A percentile compares a stretch with the other conserved stretches of the same genome.
These are phyloP conservation scores for Botryococcus braunii DNA, from an alignment of 163 green algal species.

Conservation along the genomic window DNA sequence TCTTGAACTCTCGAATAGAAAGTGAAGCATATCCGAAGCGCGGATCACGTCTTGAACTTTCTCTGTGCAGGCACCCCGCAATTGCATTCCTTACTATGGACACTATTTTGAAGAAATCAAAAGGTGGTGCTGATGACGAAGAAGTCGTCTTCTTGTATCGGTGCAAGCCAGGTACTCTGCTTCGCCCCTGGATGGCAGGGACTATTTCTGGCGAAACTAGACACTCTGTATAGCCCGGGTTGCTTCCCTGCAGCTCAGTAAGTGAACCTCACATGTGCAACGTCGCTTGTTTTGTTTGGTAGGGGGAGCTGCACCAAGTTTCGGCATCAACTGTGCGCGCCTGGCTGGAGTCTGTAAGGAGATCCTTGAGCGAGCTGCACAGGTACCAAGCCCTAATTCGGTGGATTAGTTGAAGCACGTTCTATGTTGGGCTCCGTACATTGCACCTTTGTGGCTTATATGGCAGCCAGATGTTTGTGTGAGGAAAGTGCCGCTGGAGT, in stretches of 20 bases:
- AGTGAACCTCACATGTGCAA: neutral
- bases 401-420: too few species aligned
- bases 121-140: neutral
- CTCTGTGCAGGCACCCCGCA: slow-evolving; percentile 18
- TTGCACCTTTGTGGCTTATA: too few species aligned
- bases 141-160: neutral
- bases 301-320: slow-evolving; percentile 52
- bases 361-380: slow-evolving; percentile 18
- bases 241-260: neutral
- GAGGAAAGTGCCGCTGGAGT: too few species aligned
- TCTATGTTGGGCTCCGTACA: too few species aligned
- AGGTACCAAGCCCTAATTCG: too few species aligned
- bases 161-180: neutral
- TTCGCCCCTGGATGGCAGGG: neutral
- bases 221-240: neutral
- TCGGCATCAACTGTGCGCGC: slow-evolving; percentile 54
- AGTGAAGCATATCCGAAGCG: too few species aligned
- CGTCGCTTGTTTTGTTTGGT: slow-evolving; percentile 1
- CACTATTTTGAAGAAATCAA: too few species aligned
- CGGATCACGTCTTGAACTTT: neutral
- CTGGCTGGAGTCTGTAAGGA: slow-evolving; percentile 35
- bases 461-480: too few species aligned
- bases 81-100: slow-evolving; percentile 62
- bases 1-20: neutral
- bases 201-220: neutral